Conservation (phyloP, 2,329 filamentous ascomycete species). For the Onygenales sp. region DNA sequence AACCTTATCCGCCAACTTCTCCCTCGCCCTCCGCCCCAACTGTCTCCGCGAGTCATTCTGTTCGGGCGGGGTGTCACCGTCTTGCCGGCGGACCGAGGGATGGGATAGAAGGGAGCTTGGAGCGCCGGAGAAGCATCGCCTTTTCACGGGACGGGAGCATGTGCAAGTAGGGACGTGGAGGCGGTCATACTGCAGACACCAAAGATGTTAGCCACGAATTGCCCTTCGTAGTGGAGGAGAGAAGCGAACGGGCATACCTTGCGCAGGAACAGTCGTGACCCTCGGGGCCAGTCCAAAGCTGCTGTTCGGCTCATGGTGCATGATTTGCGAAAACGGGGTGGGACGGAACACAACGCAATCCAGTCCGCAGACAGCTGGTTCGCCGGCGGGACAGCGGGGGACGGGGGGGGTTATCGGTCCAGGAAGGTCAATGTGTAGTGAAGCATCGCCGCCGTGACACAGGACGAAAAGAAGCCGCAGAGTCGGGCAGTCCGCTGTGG, state of each 20-base stretch:
- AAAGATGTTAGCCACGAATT: background rate
- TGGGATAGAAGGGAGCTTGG: background rate
- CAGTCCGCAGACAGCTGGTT: no score
- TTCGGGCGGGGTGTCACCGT: background rate
- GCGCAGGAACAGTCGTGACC: background rate
- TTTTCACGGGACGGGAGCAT: slow-evolving; percentile 7
- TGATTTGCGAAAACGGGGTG: background rate
- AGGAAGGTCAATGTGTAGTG: background rate
- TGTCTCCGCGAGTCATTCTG: slow-evolving; percentile 15
- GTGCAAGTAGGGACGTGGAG: background rate
- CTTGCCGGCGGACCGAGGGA: background rate
- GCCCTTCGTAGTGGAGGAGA: background rate
- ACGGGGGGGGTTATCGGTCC: background rate
- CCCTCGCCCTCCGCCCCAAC: slow-evolving; percentile 30
- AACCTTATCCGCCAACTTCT: slow-evolving; percentile 36
- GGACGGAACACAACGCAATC: background rate
- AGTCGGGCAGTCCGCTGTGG: background rate
- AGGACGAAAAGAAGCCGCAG: no score
- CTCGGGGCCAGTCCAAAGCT: background rate
- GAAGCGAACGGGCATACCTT: background rate
- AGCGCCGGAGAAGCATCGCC: slow-evolving; percentile 8
- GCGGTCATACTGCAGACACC: slow-evolving; percentile 5
- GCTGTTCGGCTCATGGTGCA: slow-evolving; percentile 4
- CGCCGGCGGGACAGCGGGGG: no score
- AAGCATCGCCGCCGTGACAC: background rate